Evolutionary conservation across 306 rosid genomes (phyloP), one percentile per base, ranked within the genome.

Genomic region (Arachis hypogaea): DNA sequence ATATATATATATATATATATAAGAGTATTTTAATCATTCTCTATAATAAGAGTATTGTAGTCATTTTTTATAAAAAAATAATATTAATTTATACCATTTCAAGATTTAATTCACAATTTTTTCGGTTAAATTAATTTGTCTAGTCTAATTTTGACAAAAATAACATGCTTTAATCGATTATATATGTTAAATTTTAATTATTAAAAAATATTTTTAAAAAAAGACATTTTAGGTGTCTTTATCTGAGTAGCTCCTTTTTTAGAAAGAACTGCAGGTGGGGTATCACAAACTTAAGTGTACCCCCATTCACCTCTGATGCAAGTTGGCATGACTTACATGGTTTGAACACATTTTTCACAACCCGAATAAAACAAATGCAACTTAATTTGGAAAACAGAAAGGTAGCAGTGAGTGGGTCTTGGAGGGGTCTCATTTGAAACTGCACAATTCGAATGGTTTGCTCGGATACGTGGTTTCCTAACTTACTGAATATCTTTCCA

Each of bases 301-400:
- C 98, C 98, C 59, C 98, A 93, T 80, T 86, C 98, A 12, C 85
- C 91, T 82, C 81, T 93, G 76, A 88, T 93, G 87, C 98, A 93
- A 88, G 98, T 93, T 70, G 96, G 97, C 70, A 93, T 89, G 94
- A 89, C 96, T 38, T 91, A 89, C 80, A 93, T 93, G 97, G 98
- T 93, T 75, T 93, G 88, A 91, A 68, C 77, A 62, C 46, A 75
- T 66, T 59, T 84, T 82, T 83, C 85, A 75, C 54, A 36, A 30
- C 57, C 66, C 69, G 56, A 66, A 30, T 69, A 58, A 65, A 60
- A 57, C 50, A 74, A 56, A 59, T 81, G 69, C 40, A 60, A 9
- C 22, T 72, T 61, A 38, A 14, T 54, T 70, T 51, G 54, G 60
- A 78, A 47, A 36, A 3, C 42, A 52, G 67, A 40, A 59, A 60